These are phyloP conservation scores for Colletotrichum simmondsii DNA, from an alignment of 2,329 filamentous ascomycete genomes.

Conservation along the genomic window DNA sequence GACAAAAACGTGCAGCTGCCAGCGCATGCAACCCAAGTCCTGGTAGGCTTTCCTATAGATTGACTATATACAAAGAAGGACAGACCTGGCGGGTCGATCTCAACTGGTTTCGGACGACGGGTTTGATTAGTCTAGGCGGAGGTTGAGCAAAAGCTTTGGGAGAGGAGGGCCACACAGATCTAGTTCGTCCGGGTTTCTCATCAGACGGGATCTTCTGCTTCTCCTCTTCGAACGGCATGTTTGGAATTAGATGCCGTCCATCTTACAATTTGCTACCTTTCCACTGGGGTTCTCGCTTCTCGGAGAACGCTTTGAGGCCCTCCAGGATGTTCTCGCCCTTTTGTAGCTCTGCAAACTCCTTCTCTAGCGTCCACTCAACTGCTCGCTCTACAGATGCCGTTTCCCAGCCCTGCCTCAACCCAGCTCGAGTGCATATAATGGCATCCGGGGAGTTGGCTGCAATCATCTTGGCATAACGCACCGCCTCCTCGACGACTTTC, in stretches of 20 bases:
- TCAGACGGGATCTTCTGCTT: not conserved
- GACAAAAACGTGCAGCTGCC: not conserved
- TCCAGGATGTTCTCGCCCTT: slow-evolving; percentile 43
- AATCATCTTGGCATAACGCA: slow-evolving; percentile 33
- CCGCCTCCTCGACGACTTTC: slow-evolving; percentile 35
- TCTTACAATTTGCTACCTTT: slow-evolving; percentile 40
- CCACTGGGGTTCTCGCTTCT: slow-evolving; percentile 43
- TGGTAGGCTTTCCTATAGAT: not conserved
- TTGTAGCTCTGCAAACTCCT: slow-evolving; percentile 43
- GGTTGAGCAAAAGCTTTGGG: not conserved
- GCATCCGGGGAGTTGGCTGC: slow-evolving; percentile 45
- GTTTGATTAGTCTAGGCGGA: too few species aligned
- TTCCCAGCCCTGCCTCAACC: slow-evolving; percentile 51
- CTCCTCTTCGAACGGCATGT: not conserved
- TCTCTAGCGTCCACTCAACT: slow-evolving; percentile 39
- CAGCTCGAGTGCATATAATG: slow-evolving; percentile 52
- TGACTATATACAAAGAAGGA: not conserved
- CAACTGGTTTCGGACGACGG: slow-evolving; percentile 2
- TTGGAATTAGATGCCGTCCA: not conserved
- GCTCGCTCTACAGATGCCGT: slow-evolving; percentile 52
- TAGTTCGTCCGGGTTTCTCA: not conserved
- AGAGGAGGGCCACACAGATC: not conserved
- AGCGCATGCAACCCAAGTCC: not conserved
- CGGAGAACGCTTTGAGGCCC: slow-evolving; percentile 42
- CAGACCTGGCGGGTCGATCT: not conserved